Evolutionary conservation across 2,329 filamentous ascomycete genomes (phyloP).

Genomic region (Xylaria sp.): DNA sequence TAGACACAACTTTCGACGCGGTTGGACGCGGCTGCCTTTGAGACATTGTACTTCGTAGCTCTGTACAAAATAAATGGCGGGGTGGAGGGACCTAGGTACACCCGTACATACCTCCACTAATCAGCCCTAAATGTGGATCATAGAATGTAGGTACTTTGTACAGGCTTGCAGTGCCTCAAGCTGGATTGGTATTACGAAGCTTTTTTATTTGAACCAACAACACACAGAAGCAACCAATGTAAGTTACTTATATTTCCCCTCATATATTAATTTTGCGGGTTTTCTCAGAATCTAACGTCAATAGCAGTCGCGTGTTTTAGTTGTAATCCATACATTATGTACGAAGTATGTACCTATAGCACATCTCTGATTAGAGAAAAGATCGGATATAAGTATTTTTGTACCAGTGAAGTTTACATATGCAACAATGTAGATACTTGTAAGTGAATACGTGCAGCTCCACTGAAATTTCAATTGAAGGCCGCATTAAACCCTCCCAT

Average conservation of each 20-base stretch:
- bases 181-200: not conserved
- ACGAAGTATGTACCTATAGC: too few species aligned
- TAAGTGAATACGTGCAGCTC: not conserved
- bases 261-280: too few species aligned
- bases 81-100: not conserved
- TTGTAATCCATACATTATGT: too few species aligned
- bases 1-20: not conserved
- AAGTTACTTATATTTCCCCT: too few species aligned
- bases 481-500: not conserved
- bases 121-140: conserved; percentile 28
- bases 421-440: not conserved
- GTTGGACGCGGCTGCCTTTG: conserved; percentile 3
- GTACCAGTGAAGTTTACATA: not conserved
- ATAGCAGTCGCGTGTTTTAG: too few species aligned
- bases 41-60: not conserved
- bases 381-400: not conserved
- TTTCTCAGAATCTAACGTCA: too few species aligned
- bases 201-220: too few species aligned
- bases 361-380: too few species aligned
- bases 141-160: too few species aligned
- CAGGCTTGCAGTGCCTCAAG: not conserved
- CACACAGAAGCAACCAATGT: too few species aligned
- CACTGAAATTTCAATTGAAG: conserved; percentile 39
- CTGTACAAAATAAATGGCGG: conserved; percentile 20
- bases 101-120: too few species aligned